Conservation (phyloP, 345 rosid genomes). For the Reutealis trisperma region DNA sequence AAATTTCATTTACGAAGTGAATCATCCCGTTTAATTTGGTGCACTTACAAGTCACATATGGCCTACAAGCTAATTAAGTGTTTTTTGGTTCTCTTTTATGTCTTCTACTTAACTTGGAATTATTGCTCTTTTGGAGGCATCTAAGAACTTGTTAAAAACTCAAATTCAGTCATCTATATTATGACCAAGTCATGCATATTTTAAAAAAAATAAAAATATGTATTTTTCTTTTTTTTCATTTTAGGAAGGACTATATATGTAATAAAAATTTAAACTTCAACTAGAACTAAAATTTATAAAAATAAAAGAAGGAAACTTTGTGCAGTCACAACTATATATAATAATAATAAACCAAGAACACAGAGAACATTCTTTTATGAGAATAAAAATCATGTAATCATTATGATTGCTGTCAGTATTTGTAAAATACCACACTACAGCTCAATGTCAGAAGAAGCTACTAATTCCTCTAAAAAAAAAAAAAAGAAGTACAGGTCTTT, state of each 20-base stretch:
- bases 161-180: no score
- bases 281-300: no score
- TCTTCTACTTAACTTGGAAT: neutral
- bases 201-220: no score
- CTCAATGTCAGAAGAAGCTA: constrained; percentile 29
- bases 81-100: neutral
- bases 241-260: no score
- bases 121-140: neutral
- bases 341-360: no score
- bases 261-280: no score
- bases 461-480: neutral
- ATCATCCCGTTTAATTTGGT: neutral
- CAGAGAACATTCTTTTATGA: constrained; percentile 6
- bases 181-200: no score
- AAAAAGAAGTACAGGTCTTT: constrained; percentile 14
- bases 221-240: no score
- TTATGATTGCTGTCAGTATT: constrained; percentile 31
- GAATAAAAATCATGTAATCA: constrained; percentile 21
- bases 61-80: neutral
- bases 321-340: no score
- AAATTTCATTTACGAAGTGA: neutral
- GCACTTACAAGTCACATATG: constrained; percentile 1
- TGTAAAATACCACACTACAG: constrained; percentile 29
- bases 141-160: neutral
- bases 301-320: no score